phyloP scores from a whole-genome alignment of 352 stramenopile genomes.

The Globisporangium yorkense region DNA sequence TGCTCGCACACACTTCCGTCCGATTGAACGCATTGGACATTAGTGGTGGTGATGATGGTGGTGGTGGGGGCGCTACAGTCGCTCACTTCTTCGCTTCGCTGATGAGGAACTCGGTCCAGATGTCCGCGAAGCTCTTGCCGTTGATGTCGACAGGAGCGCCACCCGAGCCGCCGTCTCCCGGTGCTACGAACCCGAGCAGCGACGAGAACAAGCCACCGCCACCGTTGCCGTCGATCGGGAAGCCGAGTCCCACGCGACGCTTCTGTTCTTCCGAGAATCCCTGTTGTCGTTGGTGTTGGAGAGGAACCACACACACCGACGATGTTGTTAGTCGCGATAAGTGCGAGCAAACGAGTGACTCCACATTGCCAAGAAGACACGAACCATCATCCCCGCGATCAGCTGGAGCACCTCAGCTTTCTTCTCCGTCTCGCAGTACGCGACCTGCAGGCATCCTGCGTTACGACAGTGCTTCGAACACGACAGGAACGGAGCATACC shows the following conservation, averaged over 20 bases:
- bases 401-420: constrained; percentile 66
- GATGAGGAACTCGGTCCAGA: constrained; percentile 66
- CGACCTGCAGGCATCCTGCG: constrained; percentile 23
- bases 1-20: no score
- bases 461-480: neutral
- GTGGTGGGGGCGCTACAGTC: no score
- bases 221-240: constrained; percentile 46
- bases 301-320: neutral
- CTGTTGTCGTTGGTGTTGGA: constrained; percentile 7
- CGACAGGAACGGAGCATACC: no score
- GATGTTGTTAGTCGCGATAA: neutral
- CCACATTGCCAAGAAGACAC: neutral
- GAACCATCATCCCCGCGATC: constrained; percentile 71
- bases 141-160: constrained; percentile 20
- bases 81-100: constrained; percentile 35
- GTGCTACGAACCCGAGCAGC: constrained; percentile 43
- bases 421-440: constrained; percentile 66
- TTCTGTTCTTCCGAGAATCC: constrained; percentile 69
- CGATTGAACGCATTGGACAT: no score
- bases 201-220: constrained; percentile 66
- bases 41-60: no score
- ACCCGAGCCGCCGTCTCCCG: constrained; percentile 1
- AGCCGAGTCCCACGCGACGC: constrained; percentile 46
- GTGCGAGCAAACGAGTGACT: neutral
- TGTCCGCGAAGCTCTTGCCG: constrained; percentile 64